Evolutionary conservation across 495 filamentous ascomycete genomes (phyloP).

Genomic region (Aspergillus sclerotiicarbonarius): DNA sequence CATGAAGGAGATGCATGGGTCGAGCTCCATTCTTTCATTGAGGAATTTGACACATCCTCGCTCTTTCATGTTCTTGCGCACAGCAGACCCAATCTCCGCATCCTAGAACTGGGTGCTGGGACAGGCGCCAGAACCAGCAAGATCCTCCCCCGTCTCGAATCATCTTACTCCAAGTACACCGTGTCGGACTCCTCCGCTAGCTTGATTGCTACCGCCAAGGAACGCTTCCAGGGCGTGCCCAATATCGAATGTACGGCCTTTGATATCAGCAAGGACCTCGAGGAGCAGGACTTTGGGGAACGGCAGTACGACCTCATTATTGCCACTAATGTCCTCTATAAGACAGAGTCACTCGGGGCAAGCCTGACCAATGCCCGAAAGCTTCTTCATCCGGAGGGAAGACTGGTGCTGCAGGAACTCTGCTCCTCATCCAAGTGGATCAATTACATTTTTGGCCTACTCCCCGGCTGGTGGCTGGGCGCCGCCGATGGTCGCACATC

Average conservation of each 20-base stretch:
- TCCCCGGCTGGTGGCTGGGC: constrained; percentile 32
- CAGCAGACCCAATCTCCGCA: constrained; percentile 36
- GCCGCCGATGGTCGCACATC: constrained; percentile 24
- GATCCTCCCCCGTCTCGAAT: neutral
- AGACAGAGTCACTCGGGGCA: constrained; percentile 32
- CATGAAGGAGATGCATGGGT: neutral
- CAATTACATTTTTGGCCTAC: constrained; percentile 8
- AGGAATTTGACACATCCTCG: constrained; percentile 17
- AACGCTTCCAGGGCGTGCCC: constrained; percentile 34
- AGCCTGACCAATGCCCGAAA: constrained; percentile 25
- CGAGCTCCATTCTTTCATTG: constrained; percentile 16
- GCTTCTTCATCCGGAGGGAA: neutral
- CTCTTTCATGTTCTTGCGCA: constrained; percentile 29
- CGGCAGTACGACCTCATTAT: constrained; percentile 52
- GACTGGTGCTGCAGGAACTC: constrained; percentile 4
- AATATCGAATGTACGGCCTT: constrained; percentile 43
- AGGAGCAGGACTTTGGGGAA: constrained; percentile 45
- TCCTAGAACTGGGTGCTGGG: constrained; percentile 50
- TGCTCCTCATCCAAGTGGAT: neutral
- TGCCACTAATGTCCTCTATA: constrained; percentile 46
- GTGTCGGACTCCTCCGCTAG: constrained; percentile 39
- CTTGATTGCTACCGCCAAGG: constrained; percentile 46
- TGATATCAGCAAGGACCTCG: constrained; percentile 37
- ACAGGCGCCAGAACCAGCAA: constrained; percentile 36
- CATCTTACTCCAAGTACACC: constrained; percentile 18